Percentiles rank a stretch among this genome's conserved stretches.
Conservation (phyloP, 208 protist genomes). For the Trichomonas tenax region DNA sequence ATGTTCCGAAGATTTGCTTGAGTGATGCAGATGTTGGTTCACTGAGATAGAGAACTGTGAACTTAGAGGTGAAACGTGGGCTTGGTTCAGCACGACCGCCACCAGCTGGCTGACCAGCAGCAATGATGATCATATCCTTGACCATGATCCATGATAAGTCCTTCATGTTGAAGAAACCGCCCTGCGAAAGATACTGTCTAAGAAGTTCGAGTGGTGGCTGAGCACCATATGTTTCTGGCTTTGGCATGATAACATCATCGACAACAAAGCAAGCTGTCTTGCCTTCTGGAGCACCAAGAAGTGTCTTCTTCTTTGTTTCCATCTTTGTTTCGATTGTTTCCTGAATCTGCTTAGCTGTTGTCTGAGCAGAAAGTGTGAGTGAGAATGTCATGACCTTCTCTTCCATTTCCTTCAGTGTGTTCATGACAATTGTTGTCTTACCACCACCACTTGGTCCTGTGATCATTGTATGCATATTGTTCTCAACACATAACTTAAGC, state of each 20-base stretch:
- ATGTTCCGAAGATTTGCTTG: conserved; percentile 34
- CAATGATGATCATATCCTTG: conserved; percentile 37
- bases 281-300: conserved; percentile 61
- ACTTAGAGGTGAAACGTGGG: conserved; percentile 34
- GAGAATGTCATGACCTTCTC: conserved; percentile 10
- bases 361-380: conserved; percentile 81
- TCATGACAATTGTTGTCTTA: conserved; percentile 62
- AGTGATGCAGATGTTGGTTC: conserved; percentile 24
- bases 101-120: conserved; percentile 42
- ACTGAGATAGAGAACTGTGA: conserved; percentile 33
- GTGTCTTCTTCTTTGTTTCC: conserved; percentile 70
- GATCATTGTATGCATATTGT: conserved; percentile 57
- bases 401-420: conserved; percentile 8
- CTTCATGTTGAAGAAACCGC: conserved; percentile 79
- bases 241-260: conserved; percentile 83
- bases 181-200: conserved; percentile 62
- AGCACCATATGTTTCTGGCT: conserved; percentile 72
- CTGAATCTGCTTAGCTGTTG: conserved; percentile 71
- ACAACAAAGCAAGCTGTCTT: conserved; percentile 73
- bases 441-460: conserved; percentile 39
- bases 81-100: conserved; percentile 40
- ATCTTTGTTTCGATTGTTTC: conserved; percentile 85
- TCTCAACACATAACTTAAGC: not conserved
- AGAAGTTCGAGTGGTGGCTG: conserved; percentile 77
- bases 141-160: conserved; percentile 53